These are phyloP conservation scores for Epichloe gansuensis DNA, from an alignment of 2,329 filamentous ascomycete genomes.

Conservation along the genomic window DNA sequence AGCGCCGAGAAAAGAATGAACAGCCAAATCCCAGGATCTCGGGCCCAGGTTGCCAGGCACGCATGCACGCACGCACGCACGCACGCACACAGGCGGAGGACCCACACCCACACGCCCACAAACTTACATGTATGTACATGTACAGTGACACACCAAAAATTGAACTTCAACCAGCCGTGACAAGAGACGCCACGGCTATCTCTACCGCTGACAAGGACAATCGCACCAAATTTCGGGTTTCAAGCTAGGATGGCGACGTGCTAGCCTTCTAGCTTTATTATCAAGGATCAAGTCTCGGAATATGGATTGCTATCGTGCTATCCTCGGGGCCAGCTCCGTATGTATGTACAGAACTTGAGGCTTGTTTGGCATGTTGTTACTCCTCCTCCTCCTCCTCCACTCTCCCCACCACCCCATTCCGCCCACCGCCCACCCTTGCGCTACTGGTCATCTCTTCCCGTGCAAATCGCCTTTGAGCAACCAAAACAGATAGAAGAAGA, in stretches of 20 bases:
- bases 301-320: not conserved
- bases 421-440: not conserved
- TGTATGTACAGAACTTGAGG: not conserved
- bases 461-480: not conserved
- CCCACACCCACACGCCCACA: not conserved
- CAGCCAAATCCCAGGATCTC: slow-evolving; percentile 3
- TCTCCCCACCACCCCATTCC: not conserved
- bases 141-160: slow-evolving; percentile 14
- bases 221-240: no score
- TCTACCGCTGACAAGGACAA: no score
- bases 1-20: not conserved
- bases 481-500: not conserved
- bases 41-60: not conserved
- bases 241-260: not conserved
- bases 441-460: not conserved
- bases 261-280: not conserved
- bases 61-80: not conserved
- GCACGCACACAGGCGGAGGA: not conserved
- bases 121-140: not conserved
- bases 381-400: not conserved
- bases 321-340: not conserved
- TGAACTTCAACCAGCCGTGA: no score
- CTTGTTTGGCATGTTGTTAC: not conserved
- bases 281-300: not conserved
- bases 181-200: no score